Evolutionary conservation across 306 rosid species (phyloP).

Genomic region (Cucumis melo): DNA sequence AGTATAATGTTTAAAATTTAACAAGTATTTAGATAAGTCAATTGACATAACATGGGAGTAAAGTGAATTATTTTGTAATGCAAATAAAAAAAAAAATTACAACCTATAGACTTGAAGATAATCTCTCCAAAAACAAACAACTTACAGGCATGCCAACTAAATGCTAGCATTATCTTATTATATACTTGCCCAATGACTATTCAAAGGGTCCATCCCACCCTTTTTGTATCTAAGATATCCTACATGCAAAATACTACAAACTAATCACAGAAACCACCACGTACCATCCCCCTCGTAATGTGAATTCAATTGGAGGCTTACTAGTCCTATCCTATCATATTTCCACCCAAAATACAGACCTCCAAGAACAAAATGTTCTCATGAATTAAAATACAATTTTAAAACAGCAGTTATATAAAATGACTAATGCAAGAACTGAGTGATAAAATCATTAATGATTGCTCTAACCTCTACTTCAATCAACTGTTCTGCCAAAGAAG

Average conservation of each 20-base stretch:
- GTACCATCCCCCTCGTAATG: not conserved
- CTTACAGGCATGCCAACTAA: not conserved
- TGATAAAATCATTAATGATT: constrained; percentile 1
- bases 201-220: not conserved
- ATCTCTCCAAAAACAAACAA: not conserved
- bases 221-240: not conserved
- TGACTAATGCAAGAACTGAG: not conserved
- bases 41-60: not conserved
- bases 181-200: not conserved
- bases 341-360: not conserved
- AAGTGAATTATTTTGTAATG: not conserved
- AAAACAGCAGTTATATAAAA: not conserved
- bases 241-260: not conserved
- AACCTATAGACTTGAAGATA: not conserved
- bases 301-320: not conserved
- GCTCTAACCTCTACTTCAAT: constrained; percentile 53
- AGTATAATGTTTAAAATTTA: constrained; percentile 3
- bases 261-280: not conserved
- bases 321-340: not conserved
- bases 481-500: constrained; percentile 70
- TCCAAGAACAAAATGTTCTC: not conserved
- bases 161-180: not conserved
- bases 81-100: no score
- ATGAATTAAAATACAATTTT: not conserved
- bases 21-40: constrained; percentile 7